A percentile compares a stretch with the other conserved stretches of the same genome.
phyloP scores from a whole-genome alignment of 306 rosid species.

The Acmispon strigosus region DNA sequence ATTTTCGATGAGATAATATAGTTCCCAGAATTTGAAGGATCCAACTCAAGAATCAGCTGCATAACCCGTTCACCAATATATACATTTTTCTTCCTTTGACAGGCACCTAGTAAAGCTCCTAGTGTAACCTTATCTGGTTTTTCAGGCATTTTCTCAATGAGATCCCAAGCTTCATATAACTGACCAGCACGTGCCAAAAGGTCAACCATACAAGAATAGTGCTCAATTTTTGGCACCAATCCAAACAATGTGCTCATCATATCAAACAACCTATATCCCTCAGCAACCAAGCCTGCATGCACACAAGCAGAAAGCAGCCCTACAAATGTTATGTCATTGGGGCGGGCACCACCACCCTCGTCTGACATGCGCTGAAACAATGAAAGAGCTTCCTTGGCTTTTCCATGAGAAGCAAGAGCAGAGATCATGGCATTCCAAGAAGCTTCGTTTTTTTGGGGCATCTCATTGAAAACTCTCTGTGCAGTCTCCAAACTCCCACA shows the following conservation, averaged over 20 bases:
- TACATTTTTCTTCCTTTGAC: conserved; percentile 57
- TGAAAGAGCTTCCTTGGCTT: conserved; percentile 64
- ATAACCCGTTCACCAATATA: conserved; percentile 63
- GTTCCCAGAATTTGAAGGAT: conserved; percentile 87
- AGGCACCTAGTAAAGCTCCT: conserved; percentile 87
- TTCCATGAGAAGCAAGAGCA: conserved; percentile 90
- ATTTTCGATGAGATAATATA: conserved; percentile 78
- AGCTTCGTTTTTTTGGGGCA: conserved; percentile 80
- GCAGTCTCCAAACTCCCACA: conserved; percentile 86
- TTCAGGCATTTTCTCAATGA: conserved; percentile 78
- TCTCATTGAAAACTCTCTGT: conserved; percentile 51
- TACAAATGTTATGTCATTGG: conserved; percentile 84
- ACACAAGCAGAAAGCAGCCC: conserved; percentile 94
- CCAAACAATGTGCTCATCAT: conserved; percentile 64
- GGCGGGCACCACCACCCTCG: conserved; percentile 49
- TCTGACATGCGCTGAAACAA: conserved; percentile 59
- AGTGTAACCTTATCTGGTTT: conserved; percentile 72
- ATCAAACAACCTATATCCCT: conserved; percentile 63
- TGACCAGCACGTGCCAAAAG: conserved; percentile 84
- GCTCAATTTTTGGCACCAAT: conserved; percentile 83
- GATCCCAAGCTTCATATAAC: conserved; percentile 76
- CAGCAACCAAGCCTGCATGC: conserved; percentile 70
- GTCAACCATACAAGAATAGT: conserved; percentile 89
- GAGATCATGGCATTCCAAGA: conserved; percentile 97
- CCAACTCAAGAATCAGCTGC: conserved; percentile 65